Evolutionary conservation across 2,329 filamentous ascomycete genomes (phyloP), one percentile per base, ranked within the genome.

Genomic region (Pseudocercospora fuligena): DNA sequence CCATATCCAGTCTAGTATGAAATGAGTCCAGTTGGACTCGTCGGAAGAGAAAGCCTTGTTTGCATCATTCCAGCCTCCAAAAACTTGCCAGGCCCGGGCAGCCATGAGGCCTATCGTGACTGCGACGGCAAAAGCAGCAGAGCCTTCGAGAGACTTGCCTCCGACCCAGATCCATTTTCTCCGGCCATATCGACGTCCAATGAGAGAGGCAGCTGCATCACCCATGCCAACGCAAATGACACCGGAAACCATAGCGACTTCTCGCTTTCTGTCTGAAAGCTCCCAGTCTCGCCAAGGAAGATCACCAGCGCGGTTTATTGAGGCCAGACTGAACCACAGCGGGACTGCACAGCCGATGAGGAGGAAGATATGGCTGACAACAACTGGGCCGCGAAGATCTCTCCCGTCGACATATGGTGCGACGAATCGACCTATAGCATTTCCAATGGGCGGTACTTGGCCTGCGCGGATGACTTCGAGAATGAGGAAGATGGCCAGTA

Each of bases 161-260:
- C 95, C 95, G 14, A 93, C 92, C 95, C 95, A 99, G 25, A 94
- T 86, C 95, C 95, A 99, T 82, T 97, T 98, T 36, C 88, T 86
- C 29, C 89, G 89, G 3, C 95, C 95, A 77, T 90, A 97, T 19
- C 94, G 88, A 36, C 95, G 86, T 0, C 95, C 95, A 61, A 98
- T 90, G 1, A 99, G 85, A 14, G 92, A 96, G 0, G 95, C 95
- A 0, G 94, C 95, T 0, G 95, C 94, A 75, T 99, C 95, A 46
- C 95, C 95, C 79, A 99, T 89, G 0, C 95, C 95, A 2, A 99
- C 95, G 77, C 95, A 98, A 29, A 98, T 86, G 2, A 99, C 91
- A 19, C 95, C 95, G 4, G 92, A 89, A 4, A 97, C 87, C 92
- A 99, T 97, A 76, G 91, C 92, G 57, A 94, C 87, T 73, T 97